Evolutionary conservation across 1,139 yeast genomes (phyloP).

Genomic region (Protomyces macrosporus): DNA sequence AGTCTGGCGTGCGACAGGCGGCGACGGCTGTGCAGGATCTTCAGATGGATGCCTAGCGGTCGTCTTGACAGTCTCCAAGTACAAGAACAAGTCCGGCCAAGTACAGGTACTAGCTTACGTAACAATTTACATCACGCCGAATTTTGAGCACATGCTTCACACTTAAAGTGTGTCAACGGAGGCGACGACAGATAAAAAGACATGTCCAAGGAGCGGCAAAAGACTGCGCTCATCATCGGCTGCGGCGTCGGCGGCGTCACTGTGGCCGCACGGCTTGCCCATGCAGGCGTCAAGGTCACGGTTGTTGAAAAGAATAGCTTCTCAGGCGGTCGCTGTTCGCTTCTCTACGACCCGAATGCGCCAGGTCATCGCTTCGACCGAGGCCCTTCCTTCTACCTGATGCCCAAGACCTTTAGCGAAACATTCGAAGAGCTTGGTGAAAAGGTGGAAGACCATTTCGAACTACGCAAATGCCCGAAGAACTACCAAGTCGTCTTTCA

Average conservation of each 20-base stretch:
- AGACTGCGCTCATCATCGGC: conserved; percentile 23
- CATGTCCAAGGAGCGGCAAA: neutral
- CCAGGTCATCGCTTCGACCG: conserved; percentile 24
- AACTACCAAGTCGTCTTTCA: conserved; percentile 26
- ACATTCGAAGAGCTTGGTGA: conserved; percentile 25
- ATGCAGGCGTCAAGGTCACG: conserved; percentile 24
- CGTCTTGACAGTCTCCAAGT: too few relatives aligned
- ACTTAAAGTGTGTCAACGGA: too few relatives aligned
- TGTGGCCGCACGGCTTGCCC: conserved; percentile 24
- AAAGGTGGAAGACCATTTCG: conserved; percentile 15
- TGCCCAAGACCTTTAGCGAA: conserved; percentile 25
- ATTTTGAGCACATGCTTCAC: too few relatives aligned
- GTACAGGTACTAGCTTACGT: too few relatives aligned
- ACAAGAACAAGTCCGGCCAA: too few relatives aligned
- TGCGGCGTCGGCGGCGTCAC: conserved; percentile 26
- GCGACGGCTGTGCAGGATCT: neutral
- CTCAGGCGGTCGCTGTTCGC: conserved; percentile 26
- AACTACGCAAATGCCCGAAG: conserved; percentile 16
- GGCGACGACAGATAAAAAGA: too few relatives aligned
- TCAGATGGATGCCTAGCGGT: neutral
- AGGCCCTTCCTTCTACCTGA: conserved; percentile 25
- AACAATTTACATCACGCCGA: too few relatives aligned
- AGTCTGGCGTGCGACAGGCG: neutral
- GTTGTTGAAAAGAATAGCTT: conserved; percentile 25
- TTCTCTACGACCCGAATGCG: conserved; percentile 13